phyloP scores from a whole-genome alignment of 2,329 filamentous ascomycete species.

The Trichoderma sp. region DNA sequence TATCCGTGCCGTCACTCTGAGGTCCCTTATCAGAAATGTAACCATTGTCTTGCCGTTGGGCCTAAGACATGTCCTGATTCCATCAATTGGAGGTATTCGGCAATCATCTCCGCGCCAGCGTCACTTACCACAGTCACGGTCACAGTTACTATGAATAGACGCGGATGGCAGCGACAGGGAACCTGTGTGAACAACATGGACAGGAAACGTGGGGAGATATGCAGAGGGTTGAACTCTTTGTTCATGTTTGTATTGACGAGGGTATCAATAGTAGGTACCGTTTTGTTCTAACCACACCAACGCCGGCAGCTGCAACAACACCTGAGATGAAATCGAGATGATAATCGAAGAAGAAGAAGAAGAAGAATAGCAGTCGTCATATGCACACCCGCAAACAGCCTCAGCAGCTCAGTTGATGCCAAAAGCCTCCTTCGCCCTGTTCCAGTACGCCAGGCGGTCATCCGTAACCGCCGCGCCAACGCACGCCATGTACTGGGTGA shows the following conservation, averaged over 20 bases:
- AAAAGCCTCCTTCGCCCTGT: constrained; percentile 52
- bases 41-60: not conserved
- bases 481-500: constrained; percentile 51
- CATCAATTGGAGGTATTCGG: not conserved
- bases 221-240: not conserved
- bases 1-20: not conserved
- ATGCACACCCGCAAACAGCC: not conserved
- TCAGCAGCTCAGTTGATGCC: constrained; percentile 34
- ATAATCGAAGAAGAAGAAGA: too few relatives aligned
- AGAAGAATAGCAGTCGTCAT: too few relatives aligned
- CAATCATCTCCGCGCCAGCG: not conserved
- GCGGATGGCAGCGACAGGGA: not conserved
- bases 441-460: constrained; percentile 47
- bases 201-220: too few relatives aligned
- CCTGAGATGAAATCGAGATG: too few relatives aligned
- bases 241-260: constrained; percentile 9
- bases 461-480: constrained; percentile 43
- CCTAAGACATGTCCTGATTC: not conserved
- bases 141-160: not conserved
- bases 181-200: too few relatives aligned
- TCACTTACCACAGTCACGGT: not conserved
- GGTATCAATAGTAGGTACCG: not conserved
- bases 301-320: not conserved
- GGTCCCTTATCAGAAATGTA: too few relatives aligned
- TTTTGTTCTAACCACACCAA: not conserved